These are phyloP conservation scores for Colletotrichum spinosum DNA, from an alignment of 2,329 filamentous ascomycete genomes.

Conservation along the genomic window DNA sequence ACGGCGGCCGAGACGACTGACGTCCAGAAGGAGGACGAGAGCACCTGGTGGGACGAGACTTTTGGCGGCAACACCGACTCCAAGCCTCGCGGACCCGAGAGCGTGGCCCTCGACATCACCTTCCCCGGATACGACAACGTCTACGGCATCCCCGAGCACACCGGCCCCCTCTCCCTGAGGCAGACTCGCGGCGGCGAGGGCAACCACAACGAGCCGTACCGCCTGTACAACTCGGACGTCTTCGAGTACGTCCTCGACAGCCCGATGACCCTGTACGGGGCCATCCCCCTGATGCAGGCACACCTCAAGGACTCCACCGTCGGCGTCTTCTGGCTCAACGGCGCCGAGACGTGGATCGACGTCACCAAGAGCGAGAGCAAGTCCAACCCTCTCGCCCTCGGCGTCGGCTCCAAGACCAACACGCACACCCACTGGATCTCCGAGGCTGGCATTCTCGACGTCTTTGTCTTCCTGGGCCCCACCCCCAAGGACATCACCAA, in stretches of 20 bases:
- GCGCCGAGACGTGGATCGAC: slow-evolving; percentile 97
- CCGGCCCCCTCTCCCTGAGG: slow-evolving; percentile 87
- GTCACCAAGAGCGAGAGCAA: slow-evolving; percentile 83
- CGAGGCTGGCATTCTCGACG: slow-evolving; percentile 87
- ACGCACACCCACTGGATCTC: slow-evolving; percentile 98
- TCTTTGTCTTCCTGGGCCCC: slow-evolving; percentile 94
- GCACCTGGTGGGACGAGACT: slow-evolving; percentile 97
- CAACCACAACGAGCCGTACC: slow-evolving; percentile 89
- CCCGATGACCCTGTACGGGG: slow-evolving; percentile 98
- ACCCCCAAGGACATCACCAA: slow-evolving; percentile 84
- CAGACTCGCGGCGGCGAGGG: slow-evolving; percentile 90
- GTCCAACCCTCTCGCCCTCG: slow-evolving; percentile 82
- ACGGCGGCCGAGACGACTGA: slow-evolving; percentile 54
- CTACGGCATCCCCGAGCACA: slow-evolving; percentile 93
- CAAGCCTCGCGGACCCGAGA: slow-evolving; percentile 95
- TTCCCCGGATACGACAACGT: slow-evolving; percentile 94
- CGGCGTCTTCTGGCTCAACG: slow-evolving; percentile 97
- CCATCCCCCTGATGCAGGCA: slow-evolving; percentile 98
- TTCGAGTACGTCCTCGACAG: slow-evolving; percentile 98
- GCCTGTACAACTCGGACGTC: slow-evolving; percentile 95
- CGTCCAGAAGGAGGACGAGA: slow-evolving; percentile 73
- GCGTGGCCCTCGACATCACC: slow-evolving; percentile 88
- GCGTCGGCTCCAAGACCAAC: slow-evolving; percentile 74
- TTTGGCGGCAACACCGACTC: slow-evolving; percentile 96
- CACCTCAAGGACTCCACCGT: slow-evolving; percentile 94